Evolutionary conservation across 768 basidiomycete species (phyloP).

Genomic region (Lenzites betulinus): DNA sequence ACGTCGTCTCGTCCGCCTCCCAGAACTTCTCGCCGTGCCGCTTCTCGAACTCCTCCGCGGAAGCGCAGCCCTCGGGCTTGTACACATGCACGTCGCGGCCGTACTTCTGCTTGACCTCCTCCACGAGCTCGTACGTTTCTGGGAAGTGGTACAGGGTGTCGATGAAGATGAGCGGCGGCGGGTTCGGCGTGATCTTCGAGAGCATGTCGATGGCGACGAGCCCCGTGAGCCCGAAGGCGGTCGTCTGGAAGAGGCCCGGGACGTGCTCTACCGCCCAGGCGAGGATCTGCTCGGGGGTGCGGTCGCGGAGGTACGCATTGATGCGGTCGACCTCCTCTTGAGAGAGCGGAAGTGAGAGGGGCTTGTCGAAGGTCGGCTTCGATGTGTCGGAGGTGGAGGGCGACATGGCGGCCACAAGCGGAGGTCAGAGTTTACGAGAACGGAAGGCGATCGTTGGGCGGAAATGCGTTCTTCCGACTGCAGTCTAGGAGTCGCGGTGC

Average conservation of each 20-base stretch:
- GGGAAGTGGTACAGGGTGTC: constrained; percentile 97
- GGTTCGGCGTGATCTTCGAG: constrained; percentile 66
- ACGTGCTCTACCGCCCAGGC: constrained; percentile 81
- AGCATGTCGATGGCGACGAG: constrained; percentile 95
- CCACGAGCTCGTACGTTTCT: constrained; percentile 89
- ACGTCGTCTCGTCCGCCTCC: constrained; percentile 84
- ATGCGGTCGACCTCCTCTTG: constrained; percentile 60
- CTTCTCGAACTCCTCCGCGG: constrained; percentile 71
- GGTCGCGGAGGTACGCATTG: constrained; percentile 71
- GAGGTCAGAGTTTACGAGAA: background rate
- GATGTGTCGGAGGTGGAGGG: constrained; percentile 11
- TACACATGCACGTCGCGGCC: constrained; percentile 72
- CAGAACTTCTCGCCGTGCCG: constrained; percentile 82
- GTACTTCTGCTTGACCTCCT: constrained; percentile 78
- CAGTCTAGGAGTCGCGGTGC: background rate
- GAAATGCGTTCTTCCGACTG: constrained; percentile 3
- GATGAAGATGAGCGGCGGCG: constrained; percentile 90
- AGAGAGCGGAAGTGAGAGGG: constrained; percentile 59
- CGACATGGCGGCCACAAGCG: background rate
- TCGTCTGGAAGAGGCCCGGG: constrained; percentile 87
- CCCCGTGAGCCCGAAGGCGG: constrained; percentile 95
- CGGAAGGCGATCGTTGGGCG: background rate
- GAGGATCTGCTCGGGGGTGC: constrained; percentile 84
- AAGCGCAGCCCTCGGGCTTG: constrained; percentile 72
- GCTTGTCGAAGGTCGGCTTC: constrained; percentile 40